Percentiles rank a stretch among this genome's conserved stretches.
Evolutionary conservation across 805 yeast species (phyloP).

Genomic region (Ogataea saltuana): DNA sequence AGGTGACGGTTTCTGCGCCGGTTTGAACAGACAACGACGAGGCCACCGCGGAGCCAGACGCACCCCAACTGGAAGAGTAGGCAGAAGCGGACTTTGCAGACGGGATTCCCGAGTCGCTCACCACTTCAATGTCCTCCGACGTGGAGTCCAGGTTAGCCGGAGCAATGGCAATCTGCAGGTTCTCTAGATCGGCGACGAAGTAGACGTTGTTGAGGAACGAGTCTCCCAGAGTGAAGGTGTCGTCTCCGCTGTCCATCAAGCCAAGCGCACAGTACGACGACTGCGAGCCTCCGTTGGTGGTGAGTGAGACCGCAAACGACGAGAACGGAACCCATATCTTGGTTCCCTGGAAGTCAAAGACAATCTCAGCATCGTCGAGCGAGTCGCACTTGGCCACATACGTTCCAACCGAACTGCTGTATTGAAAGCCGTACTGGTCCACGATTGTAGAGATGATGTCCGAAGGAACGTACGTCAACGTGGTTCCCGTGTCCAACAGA

Average conservation of each 20-base stretch:
- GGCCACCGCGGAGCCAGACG: neutral
- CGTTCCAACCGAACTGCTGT: slow-evolving; percentile 41
- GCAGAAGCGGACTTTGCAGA: slow-evolving; percentile 48
- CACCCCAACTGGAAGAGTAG: slow-evolving; percentile 46
- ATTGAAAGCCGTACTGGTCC: slow-evolving; percentile 42
- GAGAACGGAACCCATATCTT: slow-evolving; percentile 50
- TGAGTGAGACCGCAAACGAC: slow-evolving; percentile 24
- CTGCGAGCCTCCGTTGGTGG: slow-evolving; percentile 19
- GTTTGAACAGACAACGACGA: slow-evolving; percentile 10
- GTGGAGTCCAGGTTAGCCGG: slow-evolving; percentile 41
- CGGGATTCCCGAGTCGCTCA: slow-evolving; percentile 47
- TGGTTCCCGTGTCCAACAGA: slow-evolving; percentile 60
- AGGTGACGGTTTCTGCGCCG: slow-evolving; percentile 6
- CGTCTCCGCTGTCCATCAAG: slow-evolving; percentile 36
- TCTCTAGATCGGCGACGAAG: slow-evolving; percentile 55
- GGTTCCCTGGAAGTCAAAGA: slow-evolving; percentile 61
- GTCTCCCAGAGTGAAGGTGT: slow-evolving; percentile 50
- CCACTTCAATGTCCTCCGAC: slow-evolving; percentile 45
- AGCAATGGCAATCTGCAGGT: slow-evolving; percentile 45
- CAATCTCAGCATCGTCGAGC: slow-evolving; percentile 32
- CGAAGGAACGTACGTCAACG: slow-evolving; percentile 48
- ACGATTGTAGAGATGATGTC: slow-evolving; percentile 30
- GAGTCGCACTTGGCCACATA: slow-evolving; percentile 48
- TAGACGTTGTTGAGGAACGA: slow-evolving; percentile 53
- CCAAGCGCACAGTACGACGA: slow-evolving; percentile 47